Conservation (phyloP, 2,329 filamentous ascomycete species). For the Fusarium sp. region DNA sequence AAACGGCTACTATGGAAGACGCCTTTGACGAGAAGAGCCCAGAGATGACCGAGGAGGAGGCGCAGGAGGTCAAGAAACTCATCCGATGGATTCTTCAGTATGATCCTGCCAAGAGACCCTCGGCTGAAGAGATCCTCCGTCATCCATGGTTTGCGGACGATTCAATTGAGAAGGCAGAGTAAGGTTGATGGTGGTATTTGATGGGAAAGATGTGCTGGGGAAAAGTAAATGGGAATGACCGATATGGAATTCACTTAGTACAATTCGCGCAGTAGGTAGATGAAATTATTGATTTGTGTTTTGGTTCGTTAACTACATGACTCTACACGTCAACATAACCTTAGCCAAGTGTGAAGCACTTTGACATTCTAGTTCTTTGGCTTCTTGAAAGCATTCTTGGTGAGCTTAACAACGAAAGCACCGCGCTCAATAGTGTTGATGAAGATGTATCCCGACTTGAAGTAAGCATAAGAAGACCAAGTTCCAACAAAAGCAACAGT, state of each 20-base stretch:
- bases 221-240: too few relatives aligned
- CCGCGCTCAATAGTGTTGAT: conserved; percentile 66
- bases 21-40: not conserved
- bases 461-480: conserved; percentile 63
- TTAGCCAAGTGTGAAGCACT: accelerated
- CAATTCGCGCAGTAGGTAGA: not conserved
- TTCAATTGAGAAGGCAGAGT: not conserved
- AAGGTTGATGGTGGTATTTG: not conserved
- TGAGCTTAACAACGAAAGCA: conserved; percentile 59
- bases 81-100: not conserved
- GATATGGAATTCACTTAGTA: too few relatives aligned
- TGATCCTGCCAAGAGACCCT: not conserved
- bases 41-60: not conserved
- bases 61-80: not conserved
- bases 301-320: accelerated
- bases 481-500: conserved; percentile 56
- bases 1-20: not conserved
- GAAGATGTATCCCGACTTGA: conserved; percentile 61
- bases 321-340: accelerated
- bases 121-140: not conserved
- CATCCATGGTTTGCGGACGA: not conserved
- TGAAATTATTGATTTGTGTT: accelerated
- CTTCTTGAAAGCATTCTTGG: conserved; percentile 15
- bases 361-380: not conserved
- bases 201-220: too few relatives aligned